Evolutionary conservation across 2,329 filamentous ascomycete genomes (phyloP).

Genomic region (Talaromyces piceae): DNA sequence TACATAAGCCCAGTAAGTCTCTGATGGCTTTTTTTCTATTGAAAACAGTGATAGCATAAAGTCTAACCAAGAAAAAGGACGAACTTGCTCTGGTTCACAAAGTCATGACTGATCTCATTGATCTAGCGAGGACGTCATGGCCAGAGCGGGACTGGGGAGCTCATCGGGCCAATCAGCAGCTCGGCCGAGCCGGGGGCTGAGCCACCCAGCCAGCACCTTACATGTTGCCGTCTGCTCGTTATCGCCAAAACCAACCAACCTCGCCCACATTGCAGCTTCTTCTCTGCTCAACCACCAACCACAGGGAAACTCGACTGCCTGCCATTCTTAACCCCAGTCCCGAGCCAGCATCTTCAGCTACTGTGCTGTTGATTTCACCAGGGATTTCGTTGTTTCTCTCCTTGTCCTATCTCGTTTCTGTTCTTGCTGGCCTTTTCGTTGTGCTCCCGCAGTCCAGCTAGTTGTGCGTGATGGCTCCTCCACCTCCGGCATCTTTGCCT

Average conservation of each 20-base stretch:
- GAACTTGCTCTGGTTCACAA: no score
- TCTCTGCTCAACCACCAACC: background rate
- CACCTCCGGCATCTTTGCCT: conserved; percentile 61
- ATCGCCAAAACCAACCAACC: background rate
- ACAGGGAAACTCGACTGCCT: background rate
- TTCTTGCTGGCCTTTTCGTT: conserved; percentile 4
- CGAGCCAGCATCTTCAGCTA: background rate
- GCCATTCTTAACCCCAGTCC: background rate
- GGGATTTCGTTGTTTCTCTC: background rate
- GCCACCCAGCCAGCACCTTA: background rate
- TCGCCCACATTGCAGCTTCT: background rate
- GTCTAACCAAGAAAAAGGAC: no score
- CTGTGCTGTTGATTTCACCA: background rate
- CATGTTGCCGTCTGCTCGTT: no score
- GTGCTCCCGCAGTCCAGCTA: background rate
- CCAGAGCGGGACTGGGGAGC: conserved; percentile 4
- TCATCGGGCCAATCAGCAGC: conserved; percentile 9
- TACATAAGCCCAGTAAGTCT: no score
- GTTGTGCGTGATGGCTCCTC: conserved; percentile 57
- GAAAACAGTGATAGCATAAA: no score
- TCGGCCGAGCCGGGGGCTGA: conserved; percentile 1
- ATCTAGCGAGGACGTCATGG: conserved; percentile 8
- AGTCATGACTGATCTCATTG: background rate
- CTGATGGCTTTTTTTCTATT: no score
- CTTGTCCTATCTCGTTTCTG: background rate